Percentiles rank a stretch among this genome's conserved stretches.
Evolutionary conservation across 2,329 filamentous ascomycete genomes (phyloP).

Genomic region (Claviceps spartinae): DNA sequence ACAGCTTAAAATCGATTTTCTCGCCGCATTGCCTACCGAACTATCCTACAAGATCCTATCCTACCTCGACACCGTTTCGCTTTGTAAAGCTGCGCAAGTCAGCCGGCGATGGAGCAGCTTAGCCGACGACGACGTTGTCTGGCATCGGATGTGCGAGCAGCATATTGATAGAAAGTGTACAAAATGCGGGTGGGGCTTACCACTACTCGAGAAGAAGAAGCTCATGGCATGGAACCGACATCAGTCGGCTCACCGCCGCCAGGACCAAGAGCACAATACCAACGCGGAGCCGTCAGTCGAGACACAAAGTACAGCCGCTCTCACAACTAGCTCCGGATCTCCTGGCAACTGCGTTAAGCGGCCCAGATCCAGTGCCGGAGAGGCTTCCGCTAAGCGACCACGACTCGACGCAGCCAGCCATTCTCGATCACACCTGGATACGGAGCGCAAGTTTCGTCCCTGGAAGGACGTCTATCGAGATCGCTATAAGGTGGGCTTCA

Average conservation of each 20-base stretch:
- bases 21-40: conserved; percentile 77
- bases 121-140: conserved; percentile 95
- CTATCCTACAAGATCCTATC: conserved; percentile 87
- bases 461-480: conserved; percentile 99
- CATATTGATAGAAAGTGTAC: conserved; percentile 89
- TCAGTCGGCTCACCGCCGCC: conserved; percentile 28
- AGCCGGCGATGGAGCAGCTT: conserved; percentile 76
- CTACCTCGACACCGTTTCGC: conserved; percentile 81
- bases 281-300: conserved; percentile 13
- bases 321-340: conserved; percentile 8
- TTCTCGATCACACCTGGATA: conserved; percentile 22
- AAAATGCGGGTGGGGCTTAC: conserved; percentile 91
- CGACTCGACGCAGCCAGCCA: conserved; percentile 14
- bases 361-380: conserved; percentile 16
- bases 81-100: conserved; percentile 93
- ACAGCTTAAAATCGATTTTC: conserved; percentile 93
- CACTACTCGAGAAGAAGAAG: conserved; percentile 76
- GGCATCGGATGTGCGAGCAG: conserved; percentile 95
- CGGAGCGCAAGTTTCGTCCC: conserved; percentile 42
- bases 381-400: conserved; percentile 21
- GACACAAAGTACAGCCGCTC: conserved; percentile 4
- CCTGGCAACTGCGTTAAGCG: conserved; percentile 21
- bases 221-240: conserved; percentile 77
- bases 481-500: conserved; percentile 86
- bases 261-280: conserved; percentile 4